Evolutionary conservation across 2,329 filamentous ascomycete species (phyloP).

Genomic region (Phaeomoniella chlamydospora): DNA sequence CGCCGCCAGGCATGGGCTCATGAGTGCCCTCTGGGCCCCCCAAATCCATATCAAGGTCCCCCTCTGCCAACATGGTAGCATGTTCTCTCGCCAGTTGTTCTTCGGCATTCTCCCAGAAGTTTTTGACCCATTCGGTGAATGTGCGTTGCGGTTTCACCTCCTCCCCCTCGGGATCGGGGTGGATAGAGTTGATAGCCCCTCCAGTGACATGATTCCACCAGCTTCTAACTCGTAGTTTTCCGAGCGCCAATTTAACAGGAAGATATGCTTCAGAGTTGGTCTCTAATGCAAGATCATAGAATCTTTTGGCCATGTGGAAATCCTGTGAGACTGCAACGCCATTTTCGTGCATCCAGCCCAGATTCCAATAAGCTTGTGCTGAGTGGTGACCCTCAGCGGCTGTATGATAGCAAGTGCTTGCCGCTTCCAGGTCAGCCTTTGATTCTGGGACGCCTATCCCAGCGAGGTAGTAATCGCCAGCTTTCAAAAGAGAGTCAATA

Average conservation of each 20-base stretch:
- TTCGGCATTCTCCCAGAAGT: slow-evolving; percentile 62
- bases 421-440: slow-evolving; percentile 60
- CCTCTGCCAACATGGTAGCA: slow-evolving; percentile 36
- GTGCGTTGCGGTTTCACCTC: slow-evolving; percentile 60
- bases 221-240: slow-evolving; percentile 72
- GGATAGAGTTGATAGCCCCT: slow-evolving; percentile 83
- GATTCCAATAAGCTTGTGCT: slow-evolving; percentile 89
- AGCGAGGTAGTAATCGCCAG: slow-evolving; percentile 91
- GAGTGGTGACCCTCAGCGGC: slow-evolving; percentile 85
- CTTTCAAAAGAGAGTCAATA: slow-evolving; percentile 87
- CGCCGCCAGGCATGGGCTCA: slow-evolving; percentile 40
- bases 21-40: slow-evolving; percentile 4
- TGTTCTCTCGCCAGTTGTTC: slow-evolving; percentile 51
- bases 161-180: slow-evolving; percentile 46
- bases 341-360: slow-evolving; percentile 99
- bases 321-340: slow-evolving; percentile 86
- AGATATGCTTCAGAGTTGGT: slow-evolving; percentile 90
- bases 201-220: slow-evolving; percentile 91
- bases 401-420: slow-evolving; percentile 80
- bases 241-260: slow-evolving; percentile 73
- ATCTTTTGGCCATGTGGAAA: slow-evolving; percentile 91
- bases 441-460: slow-evolving; percentile 54
- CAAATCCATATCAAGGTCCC: slow-evolving; percentile 22
- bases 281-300: slow-evolving; percentile 83
- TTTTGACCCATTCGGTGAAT: slow-evolving; percentile 70